These are phyloP conservation scores for Kodamaea kaohsiungensis DNA, from an alignment of 805 yeast genomes.

Conservation along the genomic window DNA sequence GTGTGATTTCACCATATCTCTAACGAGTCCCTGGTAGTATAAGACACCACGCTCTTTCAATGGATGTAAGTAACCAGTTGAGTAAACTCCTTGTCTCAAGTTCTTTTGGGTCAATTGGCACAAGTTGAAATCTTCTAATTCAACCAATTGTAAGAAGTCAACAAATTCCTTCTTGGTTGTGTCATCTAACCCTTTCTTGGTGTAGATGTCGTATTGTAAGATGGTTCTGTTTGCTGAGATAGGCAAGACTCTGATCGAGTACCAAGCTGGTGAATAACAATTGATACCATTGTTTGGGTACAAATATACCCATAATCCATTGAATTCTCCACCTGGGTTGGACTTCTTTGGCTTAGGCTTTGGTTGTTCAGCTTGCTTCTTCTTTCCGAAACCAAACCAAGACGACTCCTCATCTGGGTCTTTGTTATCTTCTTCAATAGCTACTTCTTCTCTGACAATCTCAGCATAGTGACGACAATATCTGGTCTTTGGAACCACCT, in stretches of 20 bases:
- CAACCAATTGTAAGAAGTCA: slow-evolving; percentile 62
- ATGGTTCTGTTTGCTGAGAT: slow-evolving; percentile 53
- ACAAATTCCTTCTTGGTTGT: slow-evolving; percentile 60
- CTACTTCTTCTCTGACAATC: slow-evolving; percentile 42
- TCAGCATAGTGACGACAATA: slow-evolving; percentile 65
- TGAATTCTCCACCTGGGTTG: slow-evolving; percentile 62
- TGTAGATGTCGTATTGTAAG: slow-evolving; percentile 60
- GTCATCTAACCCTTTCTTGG: slow-evolving; percentile 57
- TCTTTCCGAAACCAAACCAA: slow-evolving; percentile 56
- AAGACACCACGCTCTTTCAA: slow-evolving; percentile 59
- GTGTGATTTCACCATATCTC: slow-evolving; percentile 60
- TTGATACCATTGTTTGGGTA: slow-evolving; percentile 63
- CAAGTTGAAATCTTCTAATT: slow-evolving; percentile 58
- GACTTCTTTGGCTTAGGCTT: slow-evolving; percentile 26
- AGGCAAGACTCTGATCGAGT: slow-evolving; percentile 61
- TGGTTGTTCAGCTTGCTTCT: slow-evolving; percentile 18
- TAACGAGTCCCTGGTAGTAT: slow-evolving; percentile 54
- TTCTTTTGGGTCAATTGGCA: slow-evolving; percentile 62
- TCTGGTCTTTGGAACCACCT: slow-evolving; percentile 58
- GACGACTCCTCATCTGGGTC: slow-evolving; percentile 31
- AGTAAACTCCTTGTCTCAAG: slow-evolving; percentile 59
- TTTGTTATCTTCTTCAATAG: slow-evolving; percentile 30
- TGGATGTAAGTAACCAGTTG: slow-evolving; percentile 62
- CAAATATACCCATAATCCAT: slow-evolving; percentile 63
- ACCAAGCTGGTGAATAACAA: slow-evolving; percentile 69